Percentiles rank a stretch among this genome's conserved stretches.
phyloP scores from a whole-genome alignment of 2,329 filamentous ascomycete species.

The Fusarium bactridioides region DNA sequence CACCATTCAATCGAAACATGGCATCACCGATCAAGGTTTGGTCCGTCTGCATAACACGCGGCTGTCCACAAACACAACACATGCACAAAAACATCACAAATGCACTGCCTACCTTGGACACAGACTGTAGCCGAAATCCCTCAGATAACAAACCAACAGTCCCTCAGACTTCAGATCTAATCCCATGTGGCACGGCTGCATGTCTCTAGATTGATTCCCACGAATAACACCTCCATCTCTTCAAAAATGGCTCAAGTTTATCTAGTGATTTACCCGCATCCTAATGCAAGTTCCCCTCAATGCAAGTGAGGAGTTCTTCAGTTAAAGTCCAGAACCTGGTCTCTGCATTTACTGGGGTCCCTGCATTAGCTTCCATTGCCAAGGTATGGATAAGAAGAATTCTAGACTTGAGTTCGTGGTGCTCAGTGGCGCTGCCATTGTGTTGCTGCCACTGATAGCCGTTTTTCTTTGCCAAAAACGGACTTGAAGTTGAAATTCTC shows the following conservation, averaged over 20 bases:
- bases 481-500: background rate
- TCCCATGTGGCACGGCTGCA: constrained; percentile 30
- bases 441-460: background rate
- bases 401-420: constrained; percentile 17
- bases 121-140: background rate
- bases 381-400: constrained; percentile 13
- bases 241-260: constrained; percentile 20
- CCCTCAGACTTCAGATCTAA: background rate
- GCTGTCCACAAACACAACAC: background rate
- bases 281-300: background rate
- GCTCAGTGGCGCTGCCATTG: constrained; percentile 14
- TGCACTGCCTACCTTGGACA: background rate
- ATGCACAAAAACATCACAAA: background rate
- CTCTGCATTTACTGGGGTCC: constrained; percentile 24
- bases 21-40: constrained; percentile 3
- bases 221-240: constrained; percentile 8
- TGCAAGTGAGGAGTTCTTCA: background rate
- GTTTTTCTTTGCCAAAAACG: constrained; percentile 6
- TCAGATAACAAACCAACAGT: background rate
- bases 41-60: background rate
- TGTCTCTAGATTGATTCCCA: constrained; percentile 15
- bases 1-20: constrained; percentile 11
- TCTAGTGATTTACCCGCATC: constrained; percentile 14
- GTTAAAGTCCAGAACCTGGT: constrained; percentile 22
- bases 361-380: constrained; percentile 27